Conservation (phyloP, 2,329 filamentous ascomycete genomes). For the Eutypella sp. region DNA sequence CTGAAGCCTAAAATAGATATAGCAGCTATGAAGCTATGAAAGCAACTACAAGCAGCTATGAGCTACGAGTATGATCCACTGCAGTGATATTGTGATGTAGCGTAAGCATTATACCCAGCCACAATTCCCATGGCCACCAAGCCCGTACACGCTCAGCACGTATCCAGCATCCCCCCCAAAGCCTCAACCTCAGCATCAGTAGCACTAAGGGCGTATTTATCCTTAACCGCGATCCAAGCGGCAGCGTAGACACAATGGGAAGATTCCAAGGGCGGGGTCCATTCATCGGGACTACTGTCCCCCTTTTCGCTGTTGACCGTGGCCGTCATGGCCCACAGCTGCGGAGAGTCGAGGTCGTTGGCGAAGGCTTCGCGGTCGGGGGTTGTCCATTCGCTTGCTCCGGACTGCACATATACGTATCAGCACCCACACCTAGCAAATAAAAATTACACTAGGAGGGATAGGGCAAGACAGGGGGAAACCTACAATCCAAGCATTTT, state of each 20-base stretch:
- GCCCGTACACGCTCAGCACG: conserved; percentile 42
- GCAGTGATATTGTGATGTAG: too few species aligned
- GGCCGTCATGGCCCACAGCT: conserved; percentile 75
- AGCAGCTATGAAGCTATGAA: too few species aligned
- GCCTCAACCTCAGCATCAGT: conserved; percentile 69
- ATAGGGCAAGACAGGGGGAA: background rate
- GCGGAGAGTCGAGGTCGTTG: conserved; percentile 70
- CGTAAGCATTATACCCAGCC: too few species aligned
- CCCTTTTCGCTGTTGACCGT: conserved; percentile 69
- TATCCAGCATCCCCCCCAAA: conserved; percentile 58
- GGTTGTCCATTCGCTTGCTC: conserved; percentile 68
- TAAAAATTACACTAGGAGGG: background rate
- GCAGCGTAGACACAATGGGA: conserved; percentile 77
- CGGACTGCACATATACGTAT: conserved; percentile 45
- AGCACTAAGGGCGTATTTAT: conserved; percentile 61
- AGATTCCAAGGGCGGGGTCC: conserved; percentile 64
- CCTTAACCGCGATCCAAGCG: conserved; percentile 76
- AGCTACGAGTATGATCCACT: too few species aligned
- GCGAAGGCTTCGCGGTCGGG: conserved; percentile 63
- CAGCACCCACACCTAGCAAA: background rate
- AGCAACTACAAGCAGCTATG: background rate
- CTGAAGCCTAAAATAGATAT: too few species aligned
- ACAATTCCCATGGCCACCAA: background rate
- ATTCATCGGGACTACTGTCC: conserved; percentile 67
- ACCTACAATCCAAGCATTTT: conserved; percentile 71